Percentiles rank a stretch among this genome's conserved stretches.
Conservation (phyloP, 768 basidiomycete genomes). For the Auriculariales sp. region DNA sequence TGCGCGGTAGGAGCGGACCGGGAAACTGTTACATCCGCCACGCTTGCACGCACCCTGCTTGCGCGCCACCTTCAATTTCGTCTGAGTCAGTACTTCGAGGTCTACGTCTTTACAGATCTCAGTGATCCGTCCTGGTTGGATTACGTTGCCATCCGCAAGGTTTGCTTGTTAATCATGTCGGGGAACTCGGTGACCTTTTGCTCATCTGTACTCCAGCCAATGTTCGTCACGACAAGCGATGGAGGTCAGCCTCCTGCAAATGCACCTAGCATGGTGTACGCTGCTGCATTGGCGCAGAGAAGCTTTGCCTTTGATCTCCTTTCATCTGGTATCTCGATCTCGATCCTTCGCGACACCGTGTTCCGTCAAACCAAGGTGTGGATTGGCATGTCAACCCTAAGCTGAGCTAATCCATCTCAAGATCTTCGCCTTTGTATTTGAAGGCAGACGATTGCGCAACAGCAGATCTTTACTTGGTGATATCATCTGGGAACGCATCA, state of each 20-base stretch:
- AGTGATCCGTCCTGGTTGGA: constrained; percentile 33
- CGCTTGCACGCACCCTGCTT: constrained; percentile 37
- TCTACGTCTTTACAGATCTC: constrained; percentile 32
- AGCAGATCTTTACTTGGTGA: constrained; percentile 7
- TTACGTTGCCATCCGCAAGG: constrained; percentile 28
- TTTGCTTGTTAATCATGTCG: constrained; percentile 9
- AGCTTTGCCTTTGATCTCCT: constrained; percentile 35
- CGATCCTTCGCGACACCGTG: constrained; percentile 36
- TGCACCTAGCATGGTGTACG: constrained; percentile 8
- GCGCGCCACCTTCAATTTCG: constrained; percentile 31
- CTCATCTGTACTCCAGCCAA: constrained; percentile 30
- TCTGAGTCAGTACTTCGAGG: constrained; percentile 18
- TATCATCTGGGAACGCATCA: too few species aligned
- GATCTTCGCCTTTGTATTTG: constrained; percentile 48
- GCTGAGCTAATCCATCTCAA: constrained; percentile 11
- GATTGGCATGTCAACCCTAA: not conserved
- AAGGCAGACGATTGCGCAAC: constrained; percentile 16
- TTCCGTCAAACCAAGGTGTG: constrained; percentile 51
- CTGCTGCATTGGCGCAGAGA: constrained; percentile 31
- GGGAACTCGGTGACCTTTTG: not conserved
- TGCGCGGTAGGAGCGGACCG: constrained; percentile 21
- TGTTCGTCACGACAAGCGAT: constrained; percentile 50
- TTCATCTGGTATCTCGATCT: constrained; percentile 32
- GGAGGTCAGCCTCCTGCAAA: constrained; percentile 22
- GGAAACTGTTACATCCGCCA: constrained; percentile 29